These are phyloP conservation scores for Nakaseomyces bracarensis DNA, from an alignment of 1,139 yeast species.

Conservation along the genomic window DNA sequence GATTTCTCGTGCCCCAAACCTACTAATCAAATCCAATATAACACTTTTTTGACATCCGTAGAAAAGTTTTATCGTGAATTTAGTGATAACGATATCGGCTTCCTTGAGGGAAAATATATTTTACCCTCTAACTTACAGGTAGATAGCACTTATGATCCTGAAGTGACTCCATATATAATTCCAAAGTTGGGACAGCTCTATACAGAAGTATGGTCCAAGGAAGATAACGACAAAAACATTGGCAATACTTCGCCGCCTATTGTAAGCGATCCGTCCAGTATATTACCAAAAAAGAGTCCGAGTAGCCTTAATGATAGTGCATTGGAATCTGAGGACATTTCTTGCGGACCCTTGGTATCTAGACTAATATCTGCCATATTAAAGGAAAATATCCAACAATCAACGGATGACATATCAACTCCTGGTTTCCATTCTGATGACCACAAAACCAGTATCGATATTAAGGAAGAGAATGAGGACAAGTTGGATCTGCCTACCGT, in stretches of 20 bases:
- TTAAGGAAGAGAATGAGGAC: conserved; percentile 26
- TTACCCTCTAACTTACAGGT: conserved; percentile 44
- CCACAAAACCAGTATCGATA: conserved; percentile 10
- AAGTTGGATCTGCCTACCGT: conserved; percentile 15
- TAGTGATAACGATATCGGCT: conserved; percentile 71
- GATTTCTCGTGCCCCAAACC: conserved; percentile 87
- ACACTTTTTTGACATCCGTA: conserved; percentile 76
- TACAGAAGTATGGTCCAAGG: conserved; percentile 79
- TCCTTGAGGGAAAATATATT: conserved; percentile 53
- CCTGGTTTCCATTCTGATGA: conserved; percentile 7
- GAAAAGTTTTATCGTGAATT: conserved; percentile 78
- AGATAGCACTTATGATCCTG: conserved; percentile 50
- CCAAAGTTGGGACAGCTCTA: conserved; percentile 83
- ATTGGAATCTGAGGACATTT: conserved; percentile 63
- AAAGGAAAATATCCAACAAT: conserved; percentile 18
- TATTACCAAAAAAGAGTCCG: conserved; percentile 56
- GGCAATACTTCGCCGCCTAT: conserved; percentile 36
- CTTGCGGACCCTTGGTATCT: conserved; percentile 89
- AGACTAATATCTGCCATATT: conserved; percentile 76
- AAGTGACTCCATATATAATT: conserved; percentile 57
- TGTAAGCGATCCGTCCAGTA: conserved; percentile 29
- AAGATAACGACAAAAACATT: conserved; percentile 46
- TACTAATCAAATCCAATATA: conserved; percentile 82
- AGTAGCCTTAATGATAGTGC: conserved; percentile 53
- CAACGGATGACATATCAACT: conserved; percentile 10